Percentiles rank a stretch among this genome's conserved stretches.
Evolutionary conservation across 352 stramenopile genomes (phyloP).

Genomic region (Thraustochytrium striatum): DNA sequence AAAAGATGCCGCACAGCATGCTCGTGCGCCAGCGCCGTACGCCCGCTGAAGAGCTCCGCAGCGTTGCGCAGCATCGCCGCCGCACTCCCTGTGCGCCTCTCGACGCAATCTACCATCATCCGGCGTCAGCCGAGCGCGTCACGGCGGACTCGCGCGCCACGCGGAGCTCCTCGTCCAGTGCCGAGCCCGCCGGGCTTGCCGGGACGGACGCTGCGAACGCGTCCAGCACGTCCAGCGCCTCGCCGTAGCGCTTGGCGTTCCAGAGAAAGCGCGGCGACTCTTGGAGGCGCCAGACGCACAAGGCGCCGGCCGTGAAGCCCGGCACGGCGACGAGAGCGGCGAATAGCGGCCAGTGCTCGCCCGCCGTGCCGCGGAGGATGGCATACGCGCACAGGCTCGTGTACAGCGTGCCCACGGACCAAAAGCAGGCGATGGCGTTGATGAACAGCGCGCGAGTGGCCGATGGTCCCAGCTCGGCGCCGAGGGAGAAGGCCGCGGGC

Average conservation of each 20-base stretch:
- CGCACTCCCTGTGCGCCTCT: neutral
- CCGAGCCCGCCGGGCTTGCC: too few species aligned
- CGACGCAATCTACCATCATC: neutral
- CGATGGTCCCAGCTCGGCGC: constrained; percentile 72
- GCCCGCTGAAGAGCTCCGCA: neutral
- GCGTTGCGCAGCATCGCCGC: neutral
- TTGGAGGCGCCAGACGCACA: neutral
- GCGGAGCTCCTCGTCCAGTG: too few species aligned
- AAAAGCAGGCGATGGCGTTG: constrained; percentile 80
- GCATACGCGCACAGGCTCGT: constrained; percentile 53
- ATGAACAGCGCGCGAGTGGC: constrained; percentile 68
- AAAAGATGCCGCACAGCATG: constrained; percentile 15
- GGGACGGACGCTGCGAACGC: too few species aligned
- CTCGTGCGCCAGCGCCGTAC: neutral
- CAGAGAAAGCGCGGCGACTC: constrained; percentile 26
- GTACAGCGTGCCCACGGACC: constrained; percentile 78
- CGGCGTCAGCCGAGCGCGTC: neutral
- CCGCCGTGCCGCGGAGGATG: neutral
- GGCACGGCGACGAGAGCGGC: constrained; percentile 24
- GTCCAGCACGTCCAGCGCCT: neutral
- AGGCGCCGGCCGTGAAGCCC: neutral
- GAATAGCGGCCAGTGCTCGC: neutral
- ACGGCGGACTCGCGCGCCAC: too few species aligned
- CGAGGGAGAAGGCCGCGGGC: constrained; percentile 73
- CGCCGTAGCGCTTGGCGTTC: neutral